Evolutionary conservation across 345 rosid species (phyloP).

Genomic region (Firmiana major): DNA sequence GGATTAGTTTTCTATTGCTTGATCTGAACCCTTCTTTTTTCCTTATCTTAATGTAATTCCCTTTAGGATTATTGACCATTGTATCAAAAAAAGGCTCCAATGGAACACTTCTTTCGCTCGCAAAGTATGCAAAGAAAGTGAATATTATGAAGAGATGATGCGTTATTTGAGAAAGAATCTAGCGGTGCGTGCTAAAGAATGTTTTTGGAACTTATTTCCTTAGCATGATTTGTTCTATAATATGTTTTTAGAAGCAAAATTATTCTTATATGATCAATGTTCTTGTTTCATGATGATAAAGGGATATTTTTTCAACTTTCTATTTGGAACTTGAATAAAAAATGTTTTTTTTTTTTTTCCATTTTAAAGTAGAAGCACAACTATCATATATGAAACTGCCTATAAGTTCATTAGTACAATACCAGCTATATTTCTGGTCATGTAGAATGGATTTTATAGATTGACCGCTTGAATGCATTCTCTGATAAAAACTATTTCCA

Average conservation of each 20-base stretch:
- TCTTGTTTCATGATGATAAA: not conserved
- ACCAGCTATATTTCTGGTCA: not conserved
- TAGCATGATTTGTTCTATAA: not conserved
- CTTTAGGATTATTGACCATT: conserved; percentile 68
- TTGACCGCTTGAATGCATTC: not conserved
- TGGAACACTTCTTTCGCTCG: conserved; percentile 86
- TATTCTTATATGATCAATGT: not conserved
- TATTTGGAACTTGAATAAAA: not conserved
- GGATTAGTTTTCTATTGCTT: not conserved
- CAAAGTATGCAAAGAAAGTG: conserved; percentile 88
- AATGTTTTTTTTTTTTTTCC: not conserved
- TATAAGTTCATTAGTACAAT: not conserved
- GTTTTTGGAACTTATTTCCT: conserved; percentile 8
- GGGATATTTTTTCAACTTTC: not conserved
- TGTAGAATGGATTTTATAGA: not conserved
- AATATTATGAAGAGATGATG: conserved; percentile 97
- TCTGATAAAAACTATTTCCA: not conserved
- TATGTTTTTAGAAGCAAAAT: not conserved
- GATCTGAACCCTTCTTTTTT: not conserved
- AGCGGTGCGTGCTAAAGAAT: conserved; percentile 61
- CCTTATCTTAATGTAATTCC: not conserved
- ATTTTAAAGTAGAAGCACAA: not conserved
- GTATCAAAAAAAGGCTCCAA: conserved; percentile 82
- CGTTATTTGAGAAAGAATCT: conserved; percentile 86
- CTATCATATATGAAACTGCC: not conserved